Evolutionary conservation across 306 rosid species (phyloP).

Genomic region (Vicia sativa): DNA sequence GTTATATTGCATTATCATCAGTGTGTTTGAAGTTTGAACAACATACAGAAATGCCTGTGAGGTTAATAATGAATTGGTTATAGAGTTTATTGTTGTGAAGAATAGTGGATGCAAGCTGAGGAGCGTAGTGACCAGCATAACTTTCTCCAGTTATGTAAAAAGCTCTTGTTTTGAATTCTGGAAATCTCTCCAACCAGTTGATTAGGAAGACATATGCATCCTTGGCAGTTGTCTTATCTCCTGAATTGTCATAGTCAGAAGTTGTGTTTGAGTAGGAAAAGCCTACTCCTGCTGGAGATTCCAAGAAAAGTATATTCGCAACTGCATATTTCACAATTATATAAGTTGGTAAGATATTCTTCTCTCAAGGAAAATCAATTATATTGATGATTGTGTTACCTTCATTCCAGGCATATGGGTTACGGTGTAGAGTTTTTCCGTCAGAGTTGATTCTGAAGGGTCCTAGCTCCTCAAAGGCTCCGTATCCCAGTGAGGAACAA

Average conservation of each 20-base stretch:
- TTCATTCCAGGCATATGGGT: slow-evolving; percentile 55
- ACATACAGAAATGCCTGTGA: slow-evolving; percentile 60
- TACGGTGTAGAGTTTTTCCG: slow-evolving; percentile 48
- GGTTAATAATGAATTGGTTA: slow-evolving; percentile 44
- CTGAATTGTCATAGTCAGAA: slow-evolving; percentile 39
- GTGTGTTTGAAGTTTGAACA: slow-evolving; percentile 19
- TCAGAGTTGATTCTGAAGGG: slow-evolving; percentile 58
- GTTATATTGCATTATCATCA: neutral
- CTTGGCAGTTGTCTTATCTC: slow-evolving; percentile 51
- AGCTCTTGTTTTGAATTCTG: slow-evolving; percentile 56
- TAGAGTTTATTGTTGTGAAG: slow-evolving; percentile 31
- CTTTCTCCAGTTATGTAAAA: slow-evolving; percentile 65
- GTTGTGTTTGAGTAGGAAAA: slow-evolving; percentile 62
- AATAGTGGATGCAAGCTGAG: slow-evolving; percentile 61
- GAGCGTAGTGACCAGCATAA: slow-evolving; percentile 63
- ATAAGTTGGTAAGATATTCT: neutral
- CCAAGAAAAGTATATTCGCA: slow-evolving; percentile 64
- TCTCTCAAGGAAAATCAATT: neutral
- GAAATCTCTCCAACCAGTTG: slow-evolving; percentile 71
- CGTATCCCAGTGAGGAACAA: slow-evolving; percentile 58
- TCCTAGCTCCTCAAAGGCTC: slow-evolving; percentile 65
- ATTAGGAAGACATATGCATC: slow-evolving; percentile 59
- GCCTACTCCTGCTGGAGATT: slow-evolving; percentile 71
- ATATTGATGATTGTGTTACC: slow-evolving; percentile 3
- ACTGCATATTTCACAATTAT: slow-evolving; percentile 39